Percentiles rank a stretch among this genome's conserved stretches.
Evolutionary conservation across 192 early-diverging fungal species (phyloP).

Genomic region (Podila horticola): DNA sequence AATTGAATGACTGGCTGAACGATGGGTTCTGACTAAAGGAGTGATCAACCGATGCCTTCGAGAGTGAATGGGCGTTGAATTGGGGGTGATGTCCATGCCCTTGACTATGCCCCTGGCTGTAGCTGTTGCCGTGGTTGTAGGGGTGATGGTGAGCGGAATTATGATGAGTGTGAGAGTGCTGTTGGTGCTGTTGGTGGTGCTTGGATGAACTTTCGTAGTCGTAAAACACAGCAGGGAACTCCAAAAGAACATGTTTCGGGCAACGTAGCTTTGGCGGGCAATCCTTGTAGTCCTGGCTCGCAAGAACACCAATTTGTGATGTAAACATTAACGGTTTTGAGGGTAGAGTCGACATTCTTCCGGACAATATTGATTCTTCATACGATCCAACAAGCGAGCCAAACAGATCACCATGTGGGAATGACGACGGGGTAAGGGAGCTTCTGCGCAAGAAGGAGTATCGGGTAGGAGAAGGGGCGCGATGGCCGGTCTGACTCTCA

Average conservation of each 20-base stretch:
- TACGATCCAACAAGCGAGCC: slow-evolving; percentile 62
- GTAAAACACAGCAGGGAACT: slow-evolving; percentile 82
- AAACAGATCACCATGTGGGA: slow-evolving; percentile 33
- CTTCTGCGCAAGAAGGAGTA: slow-evolving; percentile 14
- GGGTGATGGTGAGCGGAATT: background rate
- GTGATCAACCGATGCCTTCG: background rate
- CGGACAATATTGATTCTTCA: slow-evolving; percentile 79
- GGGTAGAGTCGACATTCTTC: slow-evolving; percentile 81
- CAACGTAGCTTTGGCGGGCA: slow-evolving; percentile 68
- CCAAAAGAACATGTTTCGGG: slow-evolving; percentile 69
- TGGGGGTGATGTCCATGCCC: background rate
- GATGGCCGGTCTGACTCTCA: slow-evolving; percentile 5
- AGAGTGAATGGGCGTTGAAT: background rate
- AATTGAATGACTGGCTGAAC: slow-evolving; percentile 20
- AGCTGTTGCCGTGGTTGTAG: background rate
- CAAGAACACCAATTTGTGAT: slow-evolving; percentile 77
- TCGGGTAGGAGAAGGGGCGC: slow-evolving; percentile 26
- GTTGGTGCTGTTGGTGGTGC: slow-evolving; percentile 5
- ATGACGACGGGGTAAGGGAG: slow-evolving; percentile 14
- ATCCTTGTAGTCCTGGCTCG: slow-evolving; percentile 67
- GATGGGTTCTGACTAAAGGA: slow-evolving; percentile 16
- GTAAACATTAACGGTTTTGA: slow-evolving; percentile 77
- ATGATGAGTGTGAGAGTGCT: slow-evolving; percentile 22
- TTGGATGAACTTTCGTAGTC: slow-evolving; percentile 58
- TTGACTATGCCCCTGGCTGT: background rate